Evolutionary conservation across 2,329 filamentous ascomycete species (phyloP), one percentile per base, ranked within the genome.

Genomic region (Fusarium camptoceras): DNA sequence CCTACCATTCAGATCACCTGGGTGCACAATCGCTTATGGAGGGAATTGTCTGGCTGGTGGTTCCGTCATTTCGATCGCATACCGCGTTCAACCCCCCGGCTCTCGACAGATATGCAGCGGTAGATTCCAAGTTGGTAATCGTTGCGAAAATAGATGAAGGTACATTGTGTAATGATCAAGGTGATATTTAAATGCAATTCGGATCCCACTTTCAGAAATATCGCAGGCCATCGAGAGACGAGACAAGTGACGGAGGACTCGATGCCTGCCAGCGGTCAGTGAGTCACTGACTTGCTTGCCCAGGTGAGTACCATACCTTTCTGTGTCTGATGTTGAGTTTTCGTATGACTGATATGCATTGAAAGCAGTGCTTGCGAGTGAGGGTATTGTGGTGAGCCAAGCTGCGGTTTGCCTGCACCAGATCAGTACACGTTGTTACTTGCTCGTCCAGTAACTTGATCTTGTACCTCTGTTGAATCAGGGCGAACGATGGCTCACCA

Each of bases 141-240:
- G 20, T 66, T 71, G 68, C 68, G 68, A 71, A 9, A 8, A n/a
- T 8, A 18, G 67, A 20, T 37, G 34, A 56, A 18, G 41, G 49
- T 44, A 71, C 64, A 66, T 49, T 69, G 68, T 69, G 68, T 31
- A 44, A 71, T 48, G 30, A 47, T 54, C 24, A 69, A 69, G 46
- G 55, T 66, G 55, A 69, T 71, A 71, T 71, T 71, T 71, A 71
- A 71, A 71, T 66, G 53, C 55, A 24, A 20, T 42, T 49, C 15
- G 58, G 42, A 22, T 31, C 64, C 63, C 47, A 39, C 46, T 42
- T 41, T 31, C 59, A 18, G 54, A 20, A 20, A 41, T 42, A 16
- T 42, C 16, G 31, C 25, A 27, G 14, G 14, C 14, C 16, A 16
- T 27, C 8, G 31, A 25, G 15, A 39, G 22, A 22, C 30, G 60